Evolutionary conservation across 2,329 filamentous ascomycete genomes (phyloP), one percentile per base, ranked within the genome.

Genomic region (Acrocalymma vagum): DNA sequence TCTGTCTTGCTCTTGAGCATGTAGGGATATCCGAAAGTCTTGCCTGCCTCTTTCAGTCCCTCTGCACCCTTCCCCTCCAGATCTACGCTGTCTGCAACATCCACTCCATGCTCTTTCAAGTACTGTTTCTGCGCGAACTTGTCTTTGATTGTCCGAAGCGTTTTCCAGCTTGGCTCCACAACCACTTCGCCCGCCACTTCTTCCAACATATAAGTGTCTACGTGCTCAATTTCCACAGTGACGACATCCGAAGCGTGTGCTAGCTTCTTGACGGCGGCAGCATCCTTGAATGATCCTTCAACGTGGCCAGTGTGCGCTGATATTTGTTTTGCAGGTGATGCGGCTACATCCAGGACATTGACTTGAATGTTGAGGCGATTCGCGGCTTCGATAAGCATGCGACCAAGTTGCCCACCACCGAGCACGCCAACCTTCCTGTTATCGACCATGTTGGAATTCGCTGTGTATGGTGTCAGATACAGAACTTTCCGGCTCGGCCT

Each of bases 221-320:
- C 87, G 72, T 96, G 93, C 76, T 97, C 93, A 51, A 96, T 96
- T 72, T 97, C 93, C 10, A 95, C 89, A 0, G 91, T 96, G 47
- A 96, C 77, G 11, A 95, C 83, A 65, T 95, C 89, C 58, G 85
- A 90, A 22, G 78, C 73, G 25, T 80, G 73, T 2, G 93, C 91
- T n/a, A 97, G 78, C 67, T 90, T 79, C 28, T 85, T 83, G 52
- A 97, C 91, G 52, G 88, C 86, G 22, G 82, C 81, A 0, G 86
- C 77, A 55, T 96, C 87, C 66, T 90, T 92, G 79, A 96, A 96
- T 0, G 91, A 95, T 42, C 92, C 93, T 13, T 84, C 81, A 42
- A 96, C 82, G 65, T 96, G 90, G 51, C 79, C 77, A 53, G 78
- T 73, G 67, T 87, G 88, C 53, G 83, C 81, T 71, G 87, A 91